phyloP scores from a whole-genome alignment of 1,284 basidiomycete species.

The Schizophyllum commune region DNA sequence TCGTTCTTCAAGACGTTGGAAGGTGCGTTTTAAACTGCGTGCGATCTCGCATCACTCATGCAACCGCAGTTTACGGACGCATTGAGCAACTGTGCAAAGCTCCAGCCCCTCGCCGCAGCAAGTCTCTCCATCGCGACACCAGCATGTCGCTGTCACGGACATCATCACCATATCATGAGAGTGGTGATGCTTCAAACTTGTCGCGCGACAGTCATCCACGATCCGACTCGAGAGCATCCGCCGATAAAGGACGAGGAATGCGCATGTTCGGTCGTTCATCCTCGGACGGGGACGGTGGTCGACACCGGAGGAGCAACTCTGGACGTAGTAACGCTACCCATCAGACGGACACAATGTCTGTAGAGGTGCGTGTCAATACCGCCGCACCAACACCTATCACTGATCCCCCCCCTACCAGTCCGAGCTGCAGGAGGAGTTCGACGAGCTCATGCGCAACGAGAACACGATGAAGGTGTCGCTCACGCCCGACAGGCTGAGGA shows the following conservation, averaged over 20 bases:
- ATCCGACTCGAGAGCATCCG: conserved; percentile 40
- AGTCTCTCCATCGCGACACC: conserved; percentile 51
- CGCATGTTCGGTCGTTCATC: conserved; percentile 49
- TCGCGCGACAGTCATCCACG: conserved; percentile 8
- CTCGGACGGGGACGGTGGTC: conserved; percentile 31
- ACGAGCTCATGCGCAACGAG: conserved; percentile 81
- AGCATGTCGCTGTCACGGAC: conserved; percentile 30
- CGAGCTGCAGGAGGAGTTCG: conserved; percentile 66
- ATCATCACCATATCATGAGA: conserved; percentile 26
- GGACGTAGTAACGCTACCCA: conserved; percentile 40
- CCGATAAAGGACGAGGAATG: conserved; percentile 50
- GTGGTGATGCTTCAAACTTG: conserved; percentile 5
- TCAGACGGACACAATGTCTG: conserved; percentile 17
- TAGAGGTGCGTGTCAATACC: background rate
- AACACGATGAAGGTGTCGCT: conserved; percentile 92
- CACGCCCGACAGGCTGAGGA: conserved; percentile 85
- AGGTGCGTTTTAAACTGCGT: conserved; percentile 37
- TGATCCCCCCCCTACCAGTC: conserved; percentile 9
- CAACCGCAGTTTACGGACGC: conserved; percentile 58
- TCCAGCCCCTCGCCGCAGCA: conserved; percentile 54
- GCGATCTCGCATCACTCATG: conserved; percentile 8
- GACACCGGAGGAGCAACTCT: conserved; percentile 47
- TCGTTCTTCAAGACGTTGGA: conserved; percentile 81
- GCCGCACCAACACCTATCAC: background rate
- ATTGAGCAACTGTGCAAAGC: conserved; percentile 61